A percentile compares a stretch with the other conserved stretches of the same genome.
Conservation (phyloP, 176 grass and related monocot genomes). For the Metroxylon sagu region DNA sequence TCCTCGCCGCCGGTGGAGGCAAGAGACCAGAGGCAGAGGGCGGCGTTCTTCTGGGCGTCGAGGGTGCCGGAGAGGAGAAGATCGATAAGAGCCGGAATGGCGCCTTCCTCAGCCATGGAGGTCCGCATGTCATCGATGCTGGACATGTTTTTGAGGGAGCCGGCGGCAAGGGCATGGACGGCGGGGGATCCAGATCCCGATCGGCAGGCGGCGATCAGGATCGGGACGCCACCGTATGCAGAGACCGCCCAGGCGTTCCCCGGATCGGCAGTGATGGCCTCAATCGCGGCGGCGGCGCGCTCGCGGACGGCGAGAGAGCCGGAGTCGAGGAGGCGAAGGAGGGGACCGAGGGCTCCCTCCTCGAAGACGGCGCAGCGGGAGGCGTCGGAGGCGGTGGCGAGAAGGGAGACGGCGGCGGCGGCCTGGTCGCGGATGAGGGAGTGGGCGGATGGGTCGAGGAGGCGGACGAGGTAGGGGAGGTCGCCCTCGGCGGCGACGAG, state of each 20-base stretch:
- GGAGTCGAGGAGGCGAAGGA: constrained; percentile 60
- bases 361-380: constrained; percentile 60
- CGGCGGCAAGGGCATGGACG: constrained; percentile 37
- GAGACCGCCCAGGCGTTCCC: constrained; percentile 56
- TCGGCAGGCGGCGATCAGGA: constrained; percentile 59
- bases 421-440: constrained; percentile 56
- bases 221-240: constrained; percentile 60
- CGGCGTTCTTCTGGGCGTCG: constrained; percentile 42
- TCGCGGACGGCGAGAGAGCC: constrained; percentile 32
- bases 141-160: constrained; percentile 51
- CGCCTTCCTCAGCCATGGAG: constrained; percentile 61
- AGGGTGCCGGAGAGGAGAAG: constrained; percentile 32
- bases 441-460: constrained; percentile 65
- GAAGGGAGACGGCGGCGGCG: constrained; percentile 29
- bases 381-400: constrained; percentile 39
- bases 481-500: constrained; percentile 48
- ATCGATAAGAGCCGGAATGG: constrained; percentile 50
- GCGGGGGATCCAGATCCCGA: constrained; percentile 43
- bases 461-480: constrained; percentile 46
- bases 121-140: constrained; percentile 53
- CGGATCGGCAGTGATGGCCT: constrained; percentile 44
- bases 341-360: constrained; percentile 73
- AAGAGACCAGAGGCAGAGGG: constrained; percentile 51
- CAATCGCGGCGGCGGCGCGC: constrained; percentile 45
- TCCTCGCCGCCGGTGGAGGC: constrained; percentile 44